Conservation (phyloP, 176 grass and related monocot species). For the Rhynchospora pubera region DNA sequence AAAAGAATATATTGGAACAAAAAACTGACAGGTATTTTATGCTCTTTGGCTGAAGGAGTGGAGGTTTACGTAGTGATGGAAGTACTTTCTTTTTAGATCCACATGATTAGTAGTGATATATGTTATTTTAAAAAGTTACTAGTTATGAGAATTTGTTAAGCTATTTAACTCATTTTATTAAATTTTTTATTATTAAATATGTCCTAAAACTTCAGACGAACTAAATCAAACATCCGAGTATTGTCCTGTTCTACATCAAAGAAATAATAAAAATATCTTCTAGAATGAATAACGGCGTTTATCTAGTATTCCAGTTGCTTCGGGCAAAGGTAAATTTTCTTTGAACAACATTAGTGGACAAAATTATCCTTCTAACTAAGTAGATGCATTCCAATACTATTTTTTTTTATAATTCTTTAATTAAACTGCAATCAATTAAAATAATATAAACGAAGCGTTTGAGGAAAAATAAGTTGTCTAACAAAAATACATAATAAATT, state of each 20-base stretch:
- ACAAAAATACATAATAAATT: too few species aligned
- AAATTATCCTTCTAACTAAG: too few species aligned
- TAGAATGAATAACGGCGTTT: background rate
- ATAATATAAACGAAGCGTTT: too few species aligned
- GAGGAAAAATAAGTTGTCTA: too few species aligned
- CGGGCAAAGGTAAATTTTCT: too few species aligned
- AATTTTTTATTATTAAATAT: background rate
- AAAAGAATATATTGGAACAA: background rate
- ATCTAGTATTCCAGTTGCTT: too few species aligned
- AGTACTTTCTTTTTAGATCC: background rate
- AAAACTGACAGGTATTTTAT: background rate
- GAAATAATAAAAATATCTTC: background rate
- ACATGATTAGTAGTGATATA: background rate
- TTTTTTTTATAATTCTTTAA: too few species aligned
- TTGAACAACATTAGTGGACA: too few species aligned
- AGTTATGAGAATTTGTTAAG: background rate
- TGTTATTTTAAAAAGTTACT: background rate
- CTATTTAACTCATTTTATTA: background rate
- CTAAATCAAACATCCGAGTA: background rate
- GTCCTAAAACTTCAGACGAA: background rate
- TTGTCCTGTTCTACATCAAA: background rate
- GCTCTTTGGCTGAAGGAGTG: too few species aligned
- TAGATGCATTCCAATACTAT: too few species aligned
- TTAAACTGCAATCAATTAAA: too few species aligned
- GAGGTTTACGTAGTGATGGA: background rate